Evolutionary conservation across 495 filamentous ascomycete species (phyloP), one percentile per base, ranked within the genome.

Genomic region (Hypomontagnella submonticulosa): DNA sequence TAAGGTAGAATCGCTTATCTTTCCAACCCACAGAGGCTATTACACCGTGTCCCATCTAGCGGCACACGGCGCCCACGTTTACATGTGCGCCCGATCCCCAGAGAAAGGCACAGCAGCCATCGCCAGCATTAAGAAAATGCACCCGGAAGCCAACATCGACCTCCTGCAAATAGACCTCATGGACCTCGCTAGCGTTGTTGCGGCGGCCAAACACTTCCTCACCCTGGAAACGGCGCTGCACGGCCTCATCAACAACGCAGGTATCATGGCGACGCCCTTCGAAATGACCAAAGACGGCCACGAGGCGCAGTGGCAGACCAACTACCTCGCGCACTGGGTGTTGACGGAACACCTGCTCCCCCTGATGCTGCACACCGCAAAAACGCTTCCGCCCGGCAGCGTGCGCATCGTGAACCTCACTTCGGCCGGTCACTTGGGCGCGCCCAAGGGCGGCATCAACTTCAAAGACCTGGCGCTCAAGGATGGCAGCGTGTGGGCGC

Each of bases 281-380:
- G 64, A 67, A 42, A 69, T 77, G 9, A 84, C 78, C 4, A 63
- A 53, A 18, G 81, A 86, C 53, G 80, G 79, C n/a, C 76, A 79
- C 67, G 83, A 85, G 65, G 71, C 72, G 0, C 80, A 85, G 55
- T 81, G 52, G 66, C 71, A 81, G 61, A 81, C 78, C 42, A 83
- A 80, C 43, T 77, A 81, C 57, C 71, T 80, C 16, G 61, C 74
- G n/a, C 80, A 80, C 62, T 79, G 71, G 71, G 73, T 81, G n/a
- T 69, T 84, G 0, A 76, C 77, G 12, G 56, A 73, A 9, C 71
- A 77, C 30, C 73, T 80, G 0, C 70, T 84, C 23, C 77, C 77
- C 15, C 65, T 73, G 30, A 62, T 79, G 62, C 59, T 66, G 44
- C 57, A 19, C 15, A 77, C 72, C 1, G 57, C 74, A 23, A 57